Conservation (phyloP, 257 asterid genomes). For the Solanum ossicruentum region DNA sequence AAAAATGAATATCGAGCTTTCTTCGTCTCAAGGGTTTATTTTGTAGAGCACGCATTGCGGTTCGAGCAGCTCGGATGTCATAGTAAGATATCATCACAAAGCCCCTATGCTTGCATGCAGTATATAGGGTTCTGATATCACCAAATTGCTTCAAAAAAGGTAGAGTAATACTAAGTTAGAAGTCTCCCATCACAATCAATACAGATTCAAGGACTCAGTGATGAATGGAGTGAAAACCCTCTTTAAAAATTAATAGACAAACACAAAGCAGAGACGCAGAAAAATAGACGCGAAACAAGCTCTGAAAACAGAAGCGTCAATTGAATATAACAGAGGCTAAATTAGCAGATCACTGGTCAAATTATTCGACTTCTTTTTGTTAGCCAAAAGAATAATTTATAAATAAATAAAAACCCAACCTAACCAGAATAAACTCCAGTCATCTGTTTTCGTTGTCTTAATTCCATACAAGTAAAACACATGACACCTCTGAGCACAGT, state of each 20-base stretch:
- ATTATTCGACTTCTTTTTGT: background rate
- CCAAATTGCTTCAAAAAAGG: constrained; percentile 11
- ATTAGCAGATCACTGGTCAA: background rate
- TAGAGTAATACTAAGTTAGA: background rate
- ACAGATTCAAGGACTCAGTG: background rate
- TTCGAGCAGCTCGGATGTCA: constrained; percentile 19
- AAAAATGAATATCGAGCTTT: constrained; percentile 71
- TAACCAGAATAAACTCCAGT: background rate
- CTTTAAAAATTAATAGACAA: background rate
- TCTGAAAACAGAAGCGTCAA: background rate
- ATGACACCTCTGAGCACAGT: background rate
- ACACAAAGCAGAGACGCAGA: background rate
- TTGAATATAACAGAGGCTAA: background rate
- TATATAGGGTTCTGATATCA: constrained; percentile 10
- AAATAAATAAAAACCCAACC: background rate
- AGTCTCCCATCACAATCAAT: background rate
- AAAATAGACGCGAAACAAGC: background rate
- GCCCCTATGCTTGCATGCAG: constrained; percentile 16
- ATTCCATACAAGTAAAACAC: background rate
- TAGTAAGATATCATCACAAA: constrained; percentile 16
- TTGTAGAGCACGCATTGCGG: constrained; percentile 26
- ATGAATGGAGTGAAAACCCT: background rate
- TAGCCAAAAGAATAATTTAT: background rate
- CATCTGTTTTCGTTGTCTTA: background rate
- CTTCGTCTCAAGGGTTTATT: constrained; percentile 61